phyloP scores from a whole-genome alignment of 148 eudicot species.

The Simmondsia chinensis region DNA sequence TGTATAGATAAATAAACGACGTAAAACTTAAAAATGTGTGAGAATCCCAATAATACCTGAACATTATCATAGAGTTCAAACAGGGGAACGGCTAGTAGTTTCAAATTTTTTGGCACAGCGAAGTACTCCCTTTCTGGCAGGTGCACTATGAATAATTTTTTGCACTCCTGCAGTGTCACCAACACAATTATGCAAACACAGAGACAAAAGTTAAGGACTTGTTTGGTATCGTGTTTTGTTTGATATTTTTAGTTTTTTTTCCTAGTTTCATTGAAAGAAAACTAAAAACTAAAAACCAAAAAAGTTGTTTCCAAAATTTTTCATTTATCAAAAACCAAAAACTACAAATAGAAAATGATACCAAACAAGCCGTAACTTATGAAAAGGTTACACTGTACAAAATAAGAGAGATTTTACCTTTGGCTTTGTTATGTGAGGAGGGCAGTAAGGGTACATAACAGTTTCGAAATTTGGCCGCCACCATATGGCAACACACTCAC shows the following conservation, averaged over 20 bases:
- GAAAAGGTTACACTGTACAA: not conserved
- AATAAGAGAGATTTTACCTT: slow-evolving; percentile 28
- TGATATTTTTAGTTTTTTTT: too few species aligned
- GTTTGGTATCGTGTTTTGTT: too few species aligned
- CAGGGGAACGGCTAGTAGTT: slow-evolving; percentile 71
- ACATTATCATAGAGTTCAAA: slow-evolving; percentile 65
- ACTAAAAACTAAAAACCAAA: too few species aligned
- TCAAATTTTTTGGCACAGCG: slow-evolving; percentile 69
- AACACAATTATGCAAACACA: not conserved
- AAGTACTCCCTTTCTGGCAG: slow-evolving; percentile 57
- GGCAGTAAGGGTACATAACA: slow-evolving; percentile 73
- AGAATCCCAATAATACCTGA: slow-evolving; percentile 28
- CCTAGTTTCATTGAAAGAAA: too few species aligned
- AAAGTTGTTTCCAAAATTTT: too few species aligned
- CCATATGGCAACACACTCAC: slow-evolving; percentile 82
- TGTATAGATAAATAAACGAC: too few species aligned
- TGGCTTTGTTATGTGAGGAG: slow-evolving; percentile 73
- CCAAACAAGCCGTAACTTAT: not conserved
- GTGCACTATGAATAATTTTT: slow-evolving; percentile 61
- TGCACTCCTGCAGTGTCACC: slow-evolving; percentile 55
- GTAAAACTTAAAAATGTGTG: not conserved
- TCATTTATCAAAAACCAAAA: too few species aligned
- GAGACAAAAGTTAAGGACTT: too few species aligned
- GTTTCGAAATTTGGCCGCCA: slow-evolving; percentile 83
- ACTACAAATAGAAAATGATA: not conserved